A percentile compares a stretch with the other conserved stretches of the same genome.
Conservation (phyloP, 352 stramenopile species). For the Phytophthora multivora region DNA sequence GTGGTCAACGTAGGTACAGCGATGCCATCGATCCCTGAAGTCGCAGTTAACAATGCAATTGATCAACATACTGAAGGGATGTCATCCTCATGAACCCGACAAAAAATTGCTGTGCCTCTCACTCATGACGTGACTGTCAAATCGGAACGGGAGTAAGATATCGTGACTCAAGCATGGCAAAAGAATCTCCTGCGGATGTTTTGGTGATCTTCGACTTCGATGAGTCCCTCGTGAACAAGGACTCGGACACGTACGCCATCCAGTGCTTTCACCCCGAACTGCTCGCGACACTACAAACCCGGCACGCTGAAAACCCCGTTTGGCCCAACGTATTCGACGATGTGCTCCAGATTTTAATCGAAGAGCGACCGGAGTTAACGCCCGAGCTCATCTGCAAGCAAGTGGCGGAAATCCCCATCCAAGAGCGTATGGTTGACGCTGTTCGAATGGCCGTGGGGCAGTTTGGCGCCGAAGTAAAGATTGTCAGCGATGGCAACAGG, state of each 20-base stretch:
- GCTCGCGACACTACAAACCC: conserved; percentile 29
- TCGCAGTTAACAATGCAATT: neutral
- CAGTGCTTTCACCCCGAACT: conserved; percentile 59
- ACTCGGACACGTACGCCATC: conserved; percentile 72
- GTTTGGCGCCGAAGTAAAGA: conserved; percentile 48
- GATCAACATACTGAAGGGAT: neutral
- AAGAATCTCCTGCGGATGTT: conserved; percentile 2
- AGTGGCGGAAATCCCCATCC: conserved; percentile 57
- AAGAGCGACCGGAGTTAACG: conserved; percentile 44
- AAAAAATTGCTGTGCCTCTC: too few relatives aligned
- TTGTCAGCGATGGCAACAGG: conserved; percentile 81
- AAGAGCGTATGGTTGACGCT: conserved; percentile 67
- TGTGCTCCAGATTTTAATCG: conserved; percentile 42
- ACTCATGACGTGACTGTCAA: neutral
- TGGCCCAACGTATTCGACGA: conserved; percentile 72
- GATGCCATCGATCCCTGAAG: neutral
- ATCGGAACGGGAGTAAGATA: neutral
- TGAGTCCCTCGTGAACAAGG: conserved; percentile 56
- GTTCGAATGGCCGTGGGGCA: conserved; percentile 48
- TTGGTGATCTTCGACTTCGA: conserved; percentile 67
- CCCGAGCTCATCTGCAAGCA: conserved; percentile 40
- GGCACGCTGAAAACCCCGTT: conserved; percentile 27
- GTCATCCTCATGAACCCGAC: neutral
- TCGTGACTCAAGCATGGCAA: neutral
- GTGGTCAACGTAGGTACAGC: neutral